A percentile compares a stretch with the other conserved stretches of the same genome.
These are phyloP conservation scores for Nyssa sinensis DNA, from an alignment of 148 eudicot species.

Conservation along the genomic window DNA sequence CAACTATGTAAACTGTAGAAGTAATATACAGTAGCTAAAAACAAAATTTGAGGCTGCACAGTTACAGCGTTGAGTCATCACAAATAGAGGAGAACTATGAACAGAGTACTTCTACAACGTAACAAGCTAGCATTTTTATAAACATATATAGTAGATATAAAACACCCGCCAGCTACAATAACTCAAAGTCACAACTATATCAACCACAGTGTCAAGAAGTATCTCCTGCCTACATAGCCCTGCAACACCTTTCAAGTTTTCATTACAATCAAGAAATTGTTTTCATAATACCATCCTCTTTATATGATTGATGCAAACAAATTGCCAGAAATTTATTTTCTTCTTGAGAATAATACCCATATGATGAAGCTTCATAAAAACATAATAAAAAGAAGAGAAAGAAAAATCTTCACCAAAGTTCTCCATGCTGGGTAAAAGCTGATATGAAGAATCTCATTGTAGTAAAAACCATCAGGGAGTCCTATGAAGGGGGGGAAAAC, in stretches of 20 bases:
- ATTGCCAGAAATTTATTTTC: background rate
- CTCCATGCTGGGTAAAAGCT: background rate
- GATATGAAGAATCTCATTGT: background rate
- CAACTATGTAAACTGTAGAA: too few species aligned
- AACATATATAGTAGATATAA: too few species aligned
- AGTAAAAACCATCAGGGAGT: background rate
- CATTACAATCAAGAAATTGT: background rate
- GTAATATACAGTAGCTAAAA: too few species aligned
- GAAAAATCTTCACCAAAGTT: background rate
- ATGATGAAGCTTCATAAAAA: background rate
- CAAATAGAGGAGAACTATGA: too few species aligned
- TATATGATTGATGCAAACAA: too few species aligned
- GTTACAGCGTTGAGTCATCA: too few species aligned
- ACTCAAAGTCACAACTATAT: background rate
- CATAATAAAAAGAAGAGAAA: background rate
- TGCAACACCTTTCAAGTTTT: slow-evolving; percentile 2
- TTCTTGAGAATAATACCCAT: too few species aligned
- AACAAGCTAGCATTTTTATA: too few species aligned
- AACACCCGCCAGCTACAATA: background rate
- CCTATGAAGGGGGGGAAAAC: background rate
- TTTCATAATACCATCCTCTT: background rate
- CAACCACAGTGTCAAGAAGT: background rate
- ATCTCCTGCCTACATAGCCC: background rate
- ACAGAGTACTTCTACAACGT: too few species aligned
- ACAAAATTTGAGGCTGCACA: too few species aligned